These are phyloP conservation scores for Tieghemostelium lacteum DNA, from an alignment of 78 protist genomes.

Conservation along the genomic window DNA sequence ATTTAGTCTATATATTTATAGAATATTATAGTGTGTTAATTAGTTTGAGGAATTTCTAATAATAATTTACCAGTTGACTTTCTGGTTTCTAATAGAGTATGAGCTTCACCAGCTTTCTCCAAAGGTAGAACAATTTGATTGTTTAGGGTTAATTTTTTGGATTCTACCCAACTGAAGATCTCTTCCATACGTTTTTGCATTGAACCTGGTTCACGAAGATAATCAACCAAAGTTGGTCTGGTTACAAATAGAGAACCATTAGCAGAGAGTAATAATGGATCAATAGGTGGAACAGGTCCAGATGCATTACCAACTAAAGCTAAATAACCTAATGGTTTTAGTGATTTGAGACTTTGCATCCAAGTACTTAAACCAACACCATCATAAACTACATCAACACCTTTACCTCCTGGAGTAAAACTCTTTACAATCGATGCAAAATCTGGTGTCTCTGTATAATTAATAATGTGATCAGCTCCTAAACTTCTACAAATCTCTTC, in stretches of 20 bases:
- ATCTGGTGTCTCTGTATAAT: slow-evolving; percentile 52
- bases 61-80: slow-evolving; percentile 41
- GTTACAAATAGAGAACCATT: slow-evolving; percentile 78
- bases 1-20: too few relatives aligned
- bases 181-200: slow-evolving; percentile 5
- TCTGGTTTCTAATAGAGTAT: slow-evolving; percentile 31
- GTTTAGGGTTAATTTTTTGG: slow-evolving; percentile 16
- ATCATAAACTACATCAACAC: slow-evolving; percentile 88
- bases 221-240: slow-evolving; percentile 81
- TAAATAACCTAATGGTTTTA: slow-evolving; percentile 79
- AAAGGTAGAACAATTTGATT: slow-evolving; percentile 10
- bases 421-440: slow-evolving; percentile 1
- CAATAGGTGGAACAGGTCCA: slow-evolving; percentile 86
- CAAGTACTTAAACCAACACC: slow-evolving; percentile 89
- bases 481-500: slow-evolving; percentile 45
- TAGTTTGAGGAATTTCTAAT: slow-evolving; percentile 23
- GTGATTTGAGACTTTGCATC: slow-evolving; percentile 24
- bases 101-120: slow-evolving; percentile 45
- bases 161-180: slow-evolving; percentile 7
- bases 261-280: slow-evolving; percentile 55
- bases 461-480: slow-evolving; percentile 85
- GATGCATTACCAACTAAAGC: slow-evolving; percentile 86
- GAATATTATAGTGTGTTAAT: too few relatives aligned
- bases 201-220: slow-evolving; percentile 25
- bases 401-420: slow-evolving; percentile 3